phyloP scores from a whole-genome alignment of 2,329 filamentous ascomycete genomes.

The Colletotrichum lupini region DNA sequence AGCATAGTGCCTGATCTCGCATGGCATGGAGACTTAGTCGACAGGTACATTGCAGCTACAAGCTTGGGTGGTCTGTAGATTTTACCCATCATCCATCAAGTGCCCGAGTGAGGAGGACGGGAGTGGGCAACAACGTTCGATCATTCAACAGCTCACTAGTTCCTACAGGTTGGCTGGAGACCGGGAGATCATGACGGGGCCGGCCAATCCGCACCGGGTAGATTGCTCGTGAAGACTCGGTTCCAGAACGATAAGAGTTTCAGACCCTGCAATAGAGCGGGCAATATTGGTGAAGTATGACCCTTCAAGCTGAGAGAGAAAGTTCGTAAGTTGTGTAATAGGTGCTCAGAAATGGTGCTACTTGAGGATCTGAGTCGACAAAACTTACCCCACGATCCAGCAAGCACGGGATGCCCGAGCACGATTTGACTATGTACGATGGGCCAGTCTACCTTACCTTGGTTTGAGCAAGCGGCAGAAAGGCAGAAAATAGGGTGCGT shows the following conservation, averaged over 20 bases:
- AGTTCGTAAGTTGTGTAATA: neutral
- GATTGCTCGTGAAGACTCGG: neutral
- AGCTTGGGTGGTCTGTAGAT: neutral
- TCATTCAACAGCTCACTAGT: neutral
- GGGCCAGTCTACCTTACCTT: neutral
- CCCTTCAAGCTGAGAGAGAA: neutral
- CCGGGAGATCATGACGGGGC: conserved; percentile 1
- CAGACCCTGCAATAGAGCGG: conserved; percentile 20
- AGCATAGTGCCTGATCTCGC: conserved; percentile 34
- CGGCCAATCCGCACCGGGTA: conserved; percentile 10
- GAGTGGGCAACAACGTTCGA: neutral
- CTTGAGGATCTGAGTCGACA: neutral
- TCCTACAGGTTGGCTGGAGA: neutral
- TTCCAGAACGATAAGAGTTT: conserved; percentile 21
- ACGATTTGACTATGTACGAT: neutral
- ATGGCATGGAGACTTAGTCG: conserved; percentile 10
- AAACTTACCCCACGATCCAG: conserved; percentile 1
- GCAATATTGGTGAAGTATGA: neutral
- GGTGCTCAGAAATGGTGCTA: neutral
- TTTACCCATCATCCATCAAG: neutral
- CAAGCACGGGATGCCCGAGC: neutral
- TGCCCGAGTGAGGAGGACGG: neutral
- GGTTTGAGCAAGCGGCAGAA: neutral
- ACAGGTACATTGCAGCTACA: neutral
- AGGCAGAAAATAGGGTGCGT: neutral